Evolutionary conservation across 805 yeast genomes (phyloP).

Genomic region (Pichia phayaonensis): DNA sequence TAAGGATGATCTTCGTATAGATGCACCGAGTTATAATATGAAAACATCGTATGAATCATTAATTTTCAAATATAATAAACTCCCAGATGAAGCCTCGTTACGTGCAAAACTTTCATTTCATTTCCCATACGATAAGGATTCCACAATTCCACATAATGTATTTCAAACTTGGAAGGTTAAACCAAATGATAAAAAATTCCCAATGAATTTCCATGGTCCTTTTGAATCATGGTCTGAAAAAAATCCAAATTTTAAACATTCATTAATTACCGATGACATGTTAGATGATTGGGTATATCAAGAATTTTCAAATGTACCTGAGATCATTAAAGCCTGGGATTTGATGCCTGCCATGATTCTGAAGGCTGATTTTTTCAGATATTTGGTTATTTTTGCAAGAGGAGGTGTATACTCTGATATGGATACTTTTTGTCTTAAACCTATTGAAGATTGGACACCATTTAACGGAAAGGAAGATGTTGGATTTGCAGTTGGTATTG

Average conservation of each 20-base stretch:
- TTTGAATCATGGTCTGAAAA: constrained; percentile 56
- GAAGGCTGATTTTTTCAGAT: constrained; percentile 91
- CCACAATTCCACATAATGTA: constrained; percentile 65
- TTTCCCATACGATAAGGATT: constrained; percentile 64
- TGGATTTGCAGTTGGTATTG: constrained; percentile 85
- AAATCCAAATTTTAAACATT: constrained; percentile 63
- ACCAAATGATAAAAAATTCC: constrained; percentile 52
- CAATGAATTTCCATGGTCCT: constrained; percentile 36
- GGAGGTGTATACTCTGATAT: constrained; percentile 94
- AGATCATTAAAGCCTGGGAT: constrained; percentile 66
- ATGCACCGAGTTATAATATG: constrained; percentile 3
- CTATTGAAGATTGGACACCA: constrained; percentile 71
- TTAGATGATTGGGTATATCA: constrained; percentile 49
- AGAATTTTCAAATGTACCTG: constrained; percentile 65
- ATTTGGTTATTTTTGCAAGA: constrained; percentile 74
- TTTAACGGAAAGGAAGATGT: constrained; percentile 19
- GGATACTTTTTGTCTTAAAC: constrained; percentile 73
- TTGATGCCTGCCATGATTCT: constrained; percentile 73
- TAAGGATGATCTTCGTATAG: too few relatives aligned
- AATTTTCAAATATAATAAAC: constrained; percentile 9
- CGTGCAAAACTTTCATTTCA: constrained; percentile 59
- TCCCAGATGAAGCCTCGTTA: constrained; percentile 20
- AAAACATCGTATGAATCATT: constrained; percentile 1
- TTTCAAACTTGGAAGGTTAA: constrained; percentile 95
- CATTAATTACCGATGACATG: constrained; percentile 57